These are phyloP conservation scores for Myxozyma kluyveri DNA, from an alignment of 805 yeast genomes.

Conservation along the genomic window DNA sequence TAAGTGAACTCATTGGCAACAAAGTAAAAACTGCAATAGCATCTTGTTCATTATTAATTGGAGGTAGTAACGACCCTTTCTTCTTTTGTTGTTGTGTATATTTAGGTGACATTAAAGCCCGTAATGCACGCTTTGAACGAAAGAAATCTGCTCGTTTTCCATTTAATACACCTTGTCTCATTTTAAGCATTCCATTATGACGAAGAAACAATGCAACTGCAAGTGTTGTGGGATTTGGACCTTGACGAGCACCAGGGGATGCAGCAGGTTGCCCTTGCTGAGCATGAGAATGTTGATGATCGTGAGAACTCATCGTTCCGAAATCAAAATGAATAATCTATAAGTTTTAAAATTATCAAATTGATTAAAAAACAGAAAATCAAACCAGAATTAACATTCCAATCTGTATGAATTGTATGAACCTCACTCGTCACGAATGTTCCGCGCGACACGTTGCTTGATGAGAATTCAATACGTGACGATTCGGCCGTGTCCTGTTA, in stretches of 20 bases:
- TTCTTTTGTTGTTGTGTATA: constrained; percentile 51
- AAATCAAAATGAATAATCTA: too few species aligned
- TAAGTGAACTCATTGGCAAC: constrained; percentile 68
- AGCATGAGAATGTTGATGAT: too few species aligned
- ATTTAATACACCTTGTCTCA: constrained; percentile 74
- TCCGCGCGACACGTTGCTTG: too few species aligned
- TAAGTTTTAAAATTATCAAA: too few species aligned
- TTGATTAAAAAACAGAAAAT: too few species aligned
- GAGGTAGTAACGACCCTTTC: constrained; percentile 50
- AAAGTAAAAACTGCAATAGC: constrained; percentile 63
- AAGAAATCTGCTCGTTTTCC: constrained; percentile 76
- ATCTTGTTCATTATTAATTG: constrained; percentile 49
- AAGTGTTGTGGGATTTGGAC: constrained; percentile 50
- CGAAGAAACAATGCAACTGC: constrained; percentile 72
- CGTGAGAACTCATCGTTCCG: neutral
- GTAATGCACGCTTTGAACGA: constrained; percentile 72
- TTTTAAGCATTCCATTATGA: constrained; percentile 64
- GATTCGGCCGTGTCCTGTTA: too few species aligned
- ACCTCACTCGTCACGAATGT: too few species aligned
- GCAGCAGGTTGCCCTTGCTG: too few species aligned
- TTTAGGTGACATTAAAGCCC: constrained; percentile 74
- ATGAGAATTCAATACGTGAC: too few species aligned
- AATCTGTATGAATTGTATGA: too few species aligned
- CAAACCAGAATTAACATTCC: too few species aligned
- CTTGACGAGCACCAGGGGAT: too few species aligned